Conservation (phyloP, 2,329 filamentous ascomycete genomes). For the Colletotrichum liriopes region DNA sequence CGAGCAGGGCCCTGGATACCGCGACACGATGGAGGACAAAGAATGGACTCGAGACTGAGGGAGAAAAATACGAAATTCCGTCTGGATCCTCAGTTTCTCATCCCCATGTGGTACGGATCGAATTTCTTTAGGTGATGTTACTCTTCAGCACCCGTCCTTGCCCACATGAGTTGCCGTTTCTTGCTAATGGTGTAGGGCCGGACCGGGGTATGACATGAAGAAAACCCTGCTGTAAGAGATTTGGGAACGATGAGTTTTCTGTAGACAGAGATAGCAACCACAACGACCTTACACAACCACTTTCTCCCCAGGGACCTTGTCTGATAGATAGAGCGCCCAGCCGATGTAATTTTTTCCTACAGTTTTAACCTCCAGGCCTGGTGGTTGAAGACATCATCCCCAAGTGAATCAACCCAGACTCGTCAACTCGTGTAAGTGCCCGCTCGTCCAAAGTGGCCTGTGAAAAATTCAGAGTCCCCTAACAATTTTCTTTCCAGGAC, state of each 20-base stretch:
- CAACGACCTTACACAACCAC: background rate
- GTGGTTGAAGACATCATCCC: background rate
- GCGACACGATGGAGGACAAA: background rate
- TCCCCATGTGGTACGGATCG: background rate
- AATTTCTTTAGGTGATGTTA: slow-evolving; percentile 3
- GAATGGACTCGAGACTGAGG: background rate
- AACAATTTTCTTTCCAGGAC: slow-evolving; percentile 17
- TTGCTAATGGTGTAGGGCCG: slow-evolving; percentile 25
- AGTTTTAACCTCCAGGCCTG: background rate
- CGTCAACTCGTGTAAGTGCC: slow-evolving; percentile 17
- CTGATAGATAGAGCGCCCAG: too few species aligned
- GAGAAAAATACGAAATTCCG: background rate
- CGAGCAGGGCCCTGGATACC: background rate
- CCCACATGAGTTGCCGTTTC: slow-evolving; percentile 11
- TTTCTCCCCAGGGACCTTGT: too few species aligned
- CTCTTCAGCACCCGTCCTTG: slow-evolving; percentile 7
- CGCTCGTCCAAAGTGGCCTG: background rate
- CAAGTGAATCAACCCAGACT: background rate
- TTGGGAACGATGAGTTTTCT: background rate
- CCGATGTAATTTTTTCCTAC: background rate
- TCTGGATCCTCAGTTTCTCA: background rate
- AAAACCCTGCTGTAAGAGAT: slow-evolving; percentile 25
- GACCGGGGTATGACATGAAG: slow-evolving; percentile 18
- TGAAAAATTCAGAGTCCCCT: slow-evolving; percentile 22
- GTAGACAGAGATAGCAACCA: background rate